phyloP scores from a whole-genome alignment of 2,329 filamentous ascomycete genomes.

The Sarocladiaceae sp. region DNA sequence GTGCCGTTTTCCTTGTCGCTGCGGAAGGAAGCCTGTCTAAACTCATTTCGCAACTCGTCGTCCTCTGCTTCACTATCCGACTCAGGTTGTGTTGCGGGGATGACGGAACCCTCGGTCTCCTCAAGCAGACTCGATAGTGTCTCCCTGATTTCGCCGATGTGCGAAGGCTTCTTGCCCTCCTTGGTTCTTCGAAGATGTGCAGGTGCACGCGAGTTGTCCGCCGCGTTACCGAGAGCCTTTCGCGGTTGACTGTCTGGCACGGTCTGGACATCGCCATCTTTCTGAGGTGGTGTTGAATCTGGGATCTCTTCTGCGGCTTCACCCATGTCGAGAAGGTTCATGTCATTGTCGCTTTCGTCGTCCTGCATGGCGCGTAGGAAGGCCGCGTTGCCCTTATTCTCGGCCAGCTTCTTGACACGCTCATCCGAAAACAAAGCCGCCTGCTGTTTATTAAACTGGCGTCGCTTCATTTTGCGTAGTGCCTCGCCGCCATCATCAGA shows the following conservation, averaged over 20 bases:
- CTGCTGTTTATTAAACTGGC: conserved; percentile 87
- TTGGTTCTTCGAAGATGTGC: conserved; percentile 60
- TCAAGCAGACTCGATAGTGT: conserved; percentile 82
- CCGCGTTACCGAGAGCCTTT: conserved; percentile 30
- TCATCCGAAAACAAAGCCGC: conserved; percentile 85
- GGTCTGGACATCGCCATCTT: conserved; percentile 23
- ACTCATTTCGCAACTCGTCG: conserved; percentile 1
- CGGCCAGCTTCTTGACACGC: conserved; percentile 83
- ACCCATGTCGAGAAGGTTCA: conserved; percentile 64
- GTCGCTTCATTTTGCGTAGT: conserved; percentile 73
- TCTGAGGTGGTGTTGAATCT: conserved; percentile 19
- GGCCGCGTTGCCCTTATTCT: conserved; percentile 82
- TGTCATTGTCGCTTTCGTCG: conserved; percentile 68
- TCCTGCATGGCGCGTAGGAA: conserved; percentile 91
- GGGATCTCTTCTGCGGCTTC: conserved; percentile 31
- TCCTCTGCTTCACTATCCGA: conserved; percentile 39
- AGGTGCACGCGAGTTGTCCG: conserved; percentile 47
- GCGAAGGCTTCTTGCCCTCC: conserved; percentile 63
- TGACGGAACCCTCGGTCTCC: conserved; percentile 48
- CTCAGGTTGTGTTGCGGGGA: conserved; percentile 37
- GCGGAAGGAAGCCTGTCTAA: conserved; percentile 15
- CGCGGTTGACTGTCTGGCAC: conserved; percentile 50
- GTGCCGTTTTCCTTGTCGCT: conserved; percentile 49
- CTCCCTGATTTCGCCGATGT: conserved; percentile 75
- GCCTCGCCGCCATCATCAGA: conserved; percentile 84